Conservation (phyloP, 2,329 filamentous ascomycete species). For the Claviceps pusilla region DNA sequence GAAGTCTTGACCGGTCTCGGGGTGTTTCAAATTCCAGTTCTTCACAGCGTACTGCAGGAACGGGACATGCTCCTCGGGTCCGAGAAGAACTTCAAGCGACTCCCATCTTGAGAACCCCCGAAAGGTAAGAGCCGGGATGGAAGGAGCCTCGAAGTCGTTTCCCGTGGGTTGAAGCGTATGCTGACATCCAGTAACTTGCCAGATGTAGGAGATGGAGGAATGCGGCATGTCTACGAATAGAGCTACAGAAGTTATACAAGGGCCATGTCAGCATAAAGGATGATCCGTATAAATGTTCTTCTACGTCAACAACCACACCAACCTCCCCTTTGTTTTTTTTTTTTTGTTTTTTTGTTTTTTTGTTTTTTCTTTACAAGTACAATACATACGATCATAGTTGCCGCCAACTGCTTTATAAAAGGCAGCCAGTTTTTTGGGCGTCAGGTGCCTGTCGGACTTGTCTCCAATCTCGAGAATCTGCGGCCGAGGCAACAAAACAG, state of each 20-base stretch:
- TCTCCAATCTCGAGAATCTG: conserved; percentile 46
- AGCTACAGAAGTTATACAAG: conserved; percentile 21
- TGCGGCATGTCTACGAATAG: conserved; percentile 66
- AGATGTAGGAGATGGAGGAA: conserved; percentile 75
- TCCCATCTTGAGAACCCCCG: conserved; percentile 89
- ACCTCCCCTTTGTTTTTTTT: not conserved
- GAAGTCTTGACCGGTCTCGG: conserved; percentile 56
- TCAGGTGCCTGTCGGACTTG: conserved; percentile 36
- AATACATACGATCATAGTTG: conserved; percentile 49
- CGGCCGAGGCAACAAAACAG: too few relatives aligned
- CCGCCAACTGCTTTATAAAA: conserved; percentile 65
- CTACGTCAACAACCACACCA: not conserved
- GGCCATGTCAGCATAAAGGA: conserved; percentile 1
- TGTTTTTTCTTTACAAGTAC: too few relatives aligned
- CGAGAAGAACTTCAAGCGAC: conserved; percentile 75
- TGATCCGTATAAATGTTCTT: not conserved
- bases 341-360: not conserved
- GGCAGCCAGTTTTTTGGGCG: conserved; percentile 54
- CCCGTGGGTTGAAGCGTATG: conserved; percentile 68
- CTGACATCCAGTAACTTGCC: conserved; percentile 78
- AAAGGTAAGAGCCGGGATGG: conserved; percentile 66
- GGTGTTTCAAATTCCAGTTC: conserved; percentile 61
- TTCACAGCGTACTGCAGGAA: conserved; percentile 70
- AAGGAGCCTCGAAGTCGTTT: conserved; percentile 58
- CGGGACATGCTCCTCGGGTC: conserved; percentile 73